Evolutionary conservation across 163 green algal genomes (phyloP).

Genomic region (Prototheca wickerhamii): DNA sequence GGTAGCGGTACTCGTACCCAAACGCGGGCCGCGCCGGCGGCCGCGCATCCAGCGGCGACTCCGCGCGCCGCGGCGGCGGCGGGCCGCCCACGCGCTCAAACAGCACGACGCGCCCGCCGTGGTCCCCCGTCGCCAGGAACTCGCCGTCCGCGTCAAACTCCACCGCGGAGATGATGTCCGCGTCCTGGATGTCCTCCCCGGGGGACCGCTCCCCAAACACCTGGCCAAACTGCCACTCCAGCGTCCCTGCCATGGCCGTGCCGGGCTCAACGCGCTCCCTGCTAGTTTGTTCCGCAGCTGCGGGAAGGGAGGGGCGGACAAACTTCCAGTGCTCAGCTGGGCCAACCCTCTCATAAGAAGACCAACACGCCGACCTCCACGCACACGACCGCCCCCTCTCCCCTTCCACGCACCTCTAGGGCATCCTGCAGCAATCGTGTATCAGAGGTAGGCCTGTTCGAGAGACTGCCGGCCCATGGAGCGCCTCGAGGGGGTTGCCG

Average conservation of each 20-base stretch:
- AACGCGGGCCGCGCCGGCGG: conserved; percentile 11
- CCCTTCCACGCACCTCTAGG: no score
- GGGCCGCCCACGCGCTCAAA: conserved; percentile 65
- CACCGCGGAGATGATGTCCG: conserved; percentile 94
- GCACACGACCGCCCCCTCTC: no score
- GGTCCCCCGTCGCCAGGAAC: conserved; percentile 90
- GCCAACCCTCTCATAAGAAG: no score
- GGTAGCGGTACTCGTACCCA: conserved; percentile 91
- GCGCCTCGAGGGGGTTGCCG: no score
- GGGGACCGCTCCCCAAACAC: conserved; percentile 91
- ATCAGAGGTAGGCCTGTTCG: no score
- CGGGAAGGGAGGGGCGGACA: no score
- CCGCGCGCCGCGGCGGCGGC: conserved; percentile 1
- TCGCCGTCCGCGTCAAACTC: conserved; percentile 91
- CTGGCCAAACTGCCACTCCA: conserved; percentile 91
- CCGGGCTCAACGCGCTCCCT: neutral
- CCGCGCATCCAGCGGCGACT: conserved; percentile 24
- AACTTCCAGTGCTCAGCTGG: no score
- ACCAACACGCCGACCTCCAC: no score
- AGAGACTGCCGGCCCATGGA: no score
- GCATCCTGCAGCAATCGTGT: no score
- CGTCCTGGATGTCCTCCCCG: conserved; percentile 91
- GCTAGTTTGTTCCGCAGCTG: no score
- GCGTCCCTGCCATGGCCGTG: neutral
- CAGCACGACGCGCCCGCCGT: conserved; percentile 90